These are phyloP conservation scores for Eucalyptus marginata DNA, from an alignment of 345 rosid genomes.

Conservation along the genomic window DNA sequence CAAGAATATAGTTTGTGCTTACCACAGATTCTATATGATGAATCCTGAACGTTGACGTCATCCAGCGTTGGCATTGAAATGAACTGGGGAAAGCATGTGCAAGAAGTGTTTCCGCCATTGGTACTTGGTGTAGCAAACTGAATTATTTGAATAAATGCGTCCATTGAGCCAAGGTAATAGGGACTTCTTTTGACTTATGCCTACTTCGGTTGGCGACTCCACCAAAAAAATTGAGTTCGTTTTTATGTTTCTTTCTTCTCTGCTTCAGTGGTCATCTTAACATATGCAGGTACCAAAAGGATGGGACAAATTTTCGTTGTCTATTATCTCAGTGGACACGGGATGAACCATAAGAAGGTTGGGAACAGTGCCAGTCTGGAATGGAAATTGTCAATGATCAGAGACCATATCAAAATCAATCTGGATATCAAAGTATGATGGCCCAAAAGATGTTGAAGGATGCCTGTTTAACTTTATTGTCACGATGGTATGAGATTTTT, in stretches of 20 bases:
- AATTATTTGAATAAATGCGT: not conserved
- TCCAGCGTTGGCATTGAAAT: not conserved
- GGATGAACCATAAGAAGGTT: conserved; percentile 36
- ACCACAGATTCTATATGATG: not conserved
- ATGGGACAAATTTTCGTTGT: conserved; percentile 50
- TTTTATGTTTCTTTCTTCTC: not conserved
- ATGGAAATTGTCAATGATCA: conserved; percentile 51
- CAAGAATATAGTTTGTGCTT: not conserved
- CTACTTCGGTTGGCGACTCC: not conserved
- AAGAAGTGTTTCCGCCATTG: not conserved
- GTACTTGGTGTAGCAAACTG: not conserved
- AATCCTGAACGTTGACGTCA: not conserved
- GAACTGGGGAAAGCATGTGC: not conserved
- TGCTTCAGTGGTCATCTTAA: not conserved
- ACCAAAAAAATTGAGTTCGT: not conserved
- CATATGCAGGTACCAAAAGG: conserved; percentile 49
- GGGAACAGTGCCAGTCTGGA: conserved; percentile 30
- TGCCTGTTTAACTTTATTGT: conserved; percentile 29
- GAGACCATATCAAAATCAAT: conserved; percentile 41
- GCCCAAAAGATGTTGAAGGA: conserved; percentile 19
- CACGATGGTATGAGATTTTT: conserved; percentile 19
- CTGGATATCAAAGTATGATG: conserved; percentile 14
- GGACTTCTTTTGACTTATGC: not conserved
- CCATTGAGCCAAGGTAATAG: not conserved
- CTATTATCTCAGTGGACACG: conserved; percentile 25